Conservation (phyloP, 2,329 filamentous ascomycete genomes). For the Aureobasidium vineae region DNA sequence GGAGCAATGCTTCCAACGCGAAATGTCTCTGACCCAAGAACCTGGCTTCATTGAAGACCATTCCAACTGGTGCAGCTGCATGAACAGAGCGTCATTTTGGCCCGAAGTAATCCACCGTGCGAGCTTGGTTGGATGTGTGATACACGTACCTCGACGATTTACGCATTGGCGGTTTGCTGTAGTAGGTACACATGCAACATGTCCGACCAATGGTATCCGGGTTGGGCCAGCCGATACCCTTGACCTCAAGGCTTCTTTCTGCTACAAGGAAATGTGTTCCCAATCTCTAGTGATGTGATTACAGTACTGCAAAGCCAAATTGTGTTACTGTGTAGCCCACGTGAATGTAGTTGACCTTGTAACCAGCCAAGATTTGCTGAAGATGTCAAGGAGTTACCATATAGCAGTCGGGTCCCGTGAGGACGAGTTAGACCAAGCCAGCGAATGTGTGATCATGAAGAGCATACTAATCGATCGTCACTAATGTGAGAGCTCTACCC, state of each 20-base stretch:
- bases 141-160: not conserved
- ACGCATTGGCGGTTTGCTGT: not conserved
- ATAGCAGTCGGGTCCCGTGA: no score
- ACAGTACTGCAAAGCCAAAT: not conserved
- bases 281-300: not conserved
- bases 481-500: not conserved
- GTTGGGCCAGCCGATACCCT: not conserved
- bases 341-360: no score
- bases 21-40: not conserved
- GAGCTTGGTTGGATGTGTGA: not conserved
- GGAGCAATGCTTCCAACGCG: not conserved
- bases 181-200: not conserved
- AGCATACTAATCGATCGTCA: not conserved
- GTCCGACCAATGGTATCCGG: not conserved
- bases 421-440: no score
- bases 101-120: not conserved
- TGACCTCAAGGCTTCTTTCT: not conserved
- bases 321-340: not conserved
- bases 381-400: not conserved
- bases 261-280: not conserved
- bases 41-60: not conserved
- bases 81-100: not conserved
- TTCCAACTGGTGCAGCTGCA: constrained; percentile 9
- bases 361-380: not conserved
- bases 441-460: not conserved